These are phyloP conservation scores for Sporobolomyces roseus DNA, from an alignment of 768 basidiomycete species.

Conservation along the genomic window DNA sequence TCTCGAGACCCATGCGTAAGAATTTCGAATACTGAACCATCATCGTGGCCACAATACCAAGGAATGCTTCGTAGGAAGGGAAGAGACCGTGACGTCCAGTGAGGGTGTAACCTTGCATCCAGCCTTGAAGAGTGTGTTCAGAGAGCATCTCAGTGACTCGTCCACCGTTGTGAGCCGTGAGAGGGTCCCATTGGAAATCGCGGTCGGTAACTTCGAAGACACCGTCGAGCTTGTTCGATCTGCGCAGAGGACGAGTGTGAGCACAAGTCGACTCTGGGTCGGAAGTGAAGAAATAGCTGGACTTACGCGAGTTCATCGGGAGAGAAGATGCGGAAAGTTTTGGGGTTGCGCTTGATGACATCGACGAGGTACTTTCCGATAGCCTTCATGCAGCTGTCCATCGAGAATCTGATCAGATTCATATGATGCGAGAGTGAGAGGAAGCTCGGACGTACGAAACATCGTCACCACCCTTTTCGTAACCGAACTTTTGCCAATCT, in stretches of 20 bases:
- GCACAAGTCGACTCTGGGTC: no score
- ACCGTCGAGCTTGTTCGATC: slow-evolving; percentile 60
- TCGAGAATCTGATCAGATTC: neutral
- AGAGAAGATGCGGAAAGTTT: slow-evolving; percentile 78
- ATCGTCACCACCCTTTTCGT: slow-evolving; percentile 60
- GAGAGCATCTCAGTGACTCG: slow-evolving; percentile 77
- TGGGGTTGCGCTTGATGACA: slow-evolving; percentile 61
- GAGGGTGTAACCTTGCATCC: slow-evolving; percentile 79
- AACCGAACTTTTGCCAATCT: slow-evolving; percentile 60
- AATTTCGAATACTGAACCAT: slow-evolving; percentile 67
- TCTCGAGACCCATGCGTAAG: slow-evolving; percentile 64
- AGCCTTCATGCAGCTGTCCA: slow-evolving; percentile 45
- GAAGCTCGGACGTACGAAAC: slow-evolving; percentile 51
- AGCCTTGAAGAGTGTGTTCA: slow-evolving; percentile 82
- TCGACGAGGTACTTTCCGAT: slow-evolving; percentile 50
- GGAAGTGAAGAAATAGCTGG: no score
- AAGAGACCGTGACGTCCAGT: slow-evolving; percentile 73
- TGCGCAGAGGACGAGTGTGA: no score
- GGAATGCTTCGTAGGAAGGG: slow-evolving; percentile 86
- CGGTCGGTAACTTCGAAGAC: slow-evolving; percentile 57
- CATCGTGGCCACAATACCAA: slow-evolving; percentile 70
- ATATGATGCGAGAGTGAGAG: neutral
- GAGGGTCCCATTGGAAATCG: slow-evolving; percentile 80
- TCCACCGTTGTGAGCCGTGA: slow-evolving; percentile 61
- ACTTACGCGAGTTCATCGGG: slow-evolving; percentile 61